These are phyloP conservation scores for Periconia macrospinosa DNA, from an alignment of 2,329 filamentous ascomycete species.

Conservation along the genomic window DNA sequence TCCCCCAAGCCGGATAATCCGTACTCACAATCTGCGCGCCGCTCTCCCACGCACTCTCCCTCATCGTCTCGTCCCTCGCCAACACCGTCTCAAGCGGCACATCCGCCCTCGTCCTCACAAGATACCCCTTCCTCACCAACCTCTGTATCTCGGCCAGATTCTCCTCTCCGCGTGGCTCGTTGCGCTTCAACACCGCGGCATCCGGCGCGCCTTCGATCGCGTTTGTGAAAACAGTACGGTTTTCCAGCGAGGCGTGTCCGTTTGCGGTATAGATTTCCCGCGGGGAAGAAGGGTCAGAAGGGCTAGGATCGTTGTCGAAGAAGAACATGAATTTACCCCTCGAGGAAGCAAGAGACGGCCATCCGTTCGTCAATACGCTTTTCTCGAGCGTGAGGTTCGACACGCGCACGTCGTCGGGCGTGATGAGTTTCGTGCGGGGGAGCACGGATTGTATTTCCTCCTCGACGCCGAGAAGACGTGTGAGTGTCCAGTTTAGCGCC, in stretches of 20 bases:
- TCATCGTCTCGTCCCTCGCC: slow-evolving; percentile 45
- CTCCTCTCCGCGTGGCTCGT: slow-evolving; percentile 44
- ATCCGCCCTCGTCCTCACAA: slow-evolving; percentile 54
- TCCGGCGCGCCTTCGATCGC: slow-evolving; percentile 49
- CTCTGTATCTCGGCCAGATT: slow-evolving; percentile 46
- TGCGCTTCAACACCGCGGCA: slow-evolving; percentile 55
- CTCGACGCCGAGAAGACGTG: slow-evolving; percentile 49
- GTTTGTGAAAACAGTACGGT: slow-evolving; percentile 55
- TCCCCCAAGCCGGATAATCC: slow-evolving; percentile 52
- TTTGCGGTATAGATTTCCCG: slow-evolving; percentile 44
- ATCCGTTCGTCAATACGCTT: slow-evolving; percentile 51
- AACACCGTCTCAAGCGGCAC: slow-evolving; percentile 50
- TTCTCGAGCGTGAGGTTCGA: slow-evolving; percentile 49
- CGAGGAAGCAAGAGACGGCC: slow-evolving; percentile 50
- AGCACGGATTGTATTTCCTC: slow-evolving; percentile 52
- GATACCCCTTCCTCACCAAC: slow-evolving; percentile 51
- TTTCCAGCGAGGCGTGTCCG: slow-evolving; percentile 44
- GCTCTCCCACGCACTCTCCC: slow-evolving; percentile 48
- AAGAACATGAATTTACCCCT: slow-evolving; percentile 54
- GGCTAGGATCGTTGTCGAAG: slow-evolving; percentile 54
- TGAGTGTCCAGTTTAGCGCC: slow-evolving; percentile 49
- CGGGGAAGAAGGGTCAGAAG: slow-evolving; percentile 24
- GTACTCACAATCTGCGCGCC: slow-evolving; percentile 56
- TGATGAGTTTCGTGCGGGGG: slow-evolving; percentile 45
- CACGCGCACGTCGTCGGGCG: slow-evolving; percentile 51